Conservation (phyloP, 306 rosid genomes). For the Abrus precatorius region DNA sequence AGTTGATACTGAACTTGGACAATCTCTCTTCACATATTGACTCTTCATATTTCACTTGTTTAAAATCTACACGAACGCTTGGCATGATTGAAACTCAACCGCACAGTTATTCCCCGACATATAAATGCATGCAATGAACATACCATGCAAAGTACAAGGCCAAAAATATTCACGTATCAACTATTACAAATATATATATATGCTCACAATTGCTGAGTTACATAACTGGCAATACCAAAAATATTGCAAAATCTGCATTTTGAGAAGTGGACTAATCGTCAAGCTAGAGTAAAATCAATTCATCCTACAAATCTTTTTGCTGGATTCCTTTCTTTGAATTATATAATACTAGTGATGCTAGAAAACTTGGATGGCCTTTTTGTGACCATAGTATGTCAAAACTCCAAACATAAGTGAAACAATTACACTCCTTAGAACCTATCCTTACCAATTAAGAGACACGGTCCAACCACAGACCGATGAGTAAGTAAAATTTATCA, state of each 20-base stretch:
- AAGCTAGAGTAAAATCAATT: conserved; percentile 23
- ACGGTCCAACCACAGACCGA: conserved; percentile 22
- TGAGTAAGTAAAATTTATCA: conserved; percentile 30
- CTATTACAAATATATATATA: background rate
- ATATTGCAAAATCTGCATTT: conserved; percentile 9
- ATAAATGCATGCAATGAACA: background rate
- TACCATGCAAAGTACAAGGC: background rate
- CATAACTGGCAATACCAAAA: conserved; percentile 18
- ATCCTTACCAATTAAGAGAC: conserved; percentile 17
- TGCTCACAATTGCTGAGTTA: background rate
- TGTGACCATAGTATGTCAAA: conserved; percentile 32
- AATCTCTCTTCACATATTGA: too few species aligned
- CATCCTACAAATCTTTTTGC: conserved; percentile 28
- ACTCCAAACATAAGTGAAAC: conserved; percentile 18
- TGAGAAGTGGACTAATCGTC: conserved; percentile 6
- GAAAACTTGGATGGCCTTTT: conserved; percentile 33
- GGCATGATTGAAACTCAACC: too few species aligned
- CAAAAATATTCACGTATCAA: background rate
- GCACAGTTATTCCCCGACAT: too few species aligned
- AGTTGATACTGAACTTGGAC: too few species aligned
- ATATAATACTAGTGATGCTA: background rate
- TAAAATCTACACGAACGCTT: too few species aligned
- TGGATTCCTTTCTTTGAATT: conserved; percentile 6
- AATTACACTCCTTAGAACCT: conserved; percentile 46
- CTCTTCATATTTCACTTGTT: too few species aligned